A percentile compares a stretch with the other conserved stretches of the same genome.
Evolutionary conservation across 345 rosid genomes (phyloP).

Genomic region (Brassica juncea): DNA sequence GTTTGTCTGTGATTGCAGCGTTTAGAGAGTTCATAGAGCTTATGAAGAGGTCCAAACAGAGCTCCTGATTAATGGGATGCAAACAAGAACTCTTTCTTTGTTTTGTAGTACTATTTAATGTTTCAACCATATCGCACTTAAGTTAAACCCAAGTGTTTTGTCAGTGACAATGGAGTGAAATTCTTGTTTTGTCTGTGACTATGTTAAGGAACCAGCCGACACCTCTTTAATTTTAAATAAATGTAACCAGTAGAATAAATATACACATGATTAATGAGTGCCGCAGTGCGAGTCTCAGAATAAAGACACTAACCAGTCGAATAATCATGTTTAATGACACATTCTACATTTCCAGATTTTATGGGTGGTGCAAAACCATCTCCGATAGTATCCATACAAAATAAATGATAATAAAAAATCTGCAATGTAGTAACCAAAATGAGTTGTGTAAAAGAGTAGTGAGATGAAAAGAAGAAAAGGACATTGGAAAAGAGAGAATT

Average conservation of each 20-base stretch:
- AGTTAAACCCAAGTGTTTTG: slow-evolving; percentile 6
- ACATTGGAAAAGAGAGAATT: slow-evolving; percentile 27
- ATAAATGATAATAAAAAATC: background rate
- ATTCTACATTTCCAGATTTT: background rate
- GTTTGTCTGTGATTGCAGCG: slow-evolving; percentile 41
- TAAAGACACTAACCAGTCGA: too few species aligned
- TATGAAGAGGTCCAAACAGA: slow-evolving; percentile 47
- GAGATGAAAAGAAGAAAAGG: slow-evolving; percentile 19
- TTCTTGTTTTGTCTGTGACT: slow-evolving; percentile 15
- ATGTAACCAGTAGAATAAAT: background rate
- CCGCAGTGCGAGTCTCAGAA: too few species aligned
- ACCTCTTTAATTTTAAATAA: background rate
- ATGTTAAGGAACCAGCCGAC: background rate
- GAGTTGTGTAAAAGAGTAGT: background rate
- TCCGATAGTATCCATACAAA: background rate
- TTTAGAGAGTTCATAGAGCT: slow-evolving; percentile 60
- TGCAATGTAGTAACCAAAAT: background rate
- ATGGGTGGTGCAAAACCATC: background rate
- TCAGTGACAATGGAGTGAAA: slow-evolving; percentile 21
- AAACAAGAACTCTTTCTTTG: background rate
- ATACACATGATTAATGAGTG: background rate
- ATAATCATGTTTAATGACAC: background rate
- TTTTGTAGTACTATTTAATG: slow-evolving; percentile 31
- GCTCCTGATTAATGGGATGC: slow-evolving; percentile 22
- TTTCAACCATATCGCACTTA: background rate